Evolutionary conservation across 352 stramenopile species (phyloP), one percentile per base, ranked within the genome.

Genomic region (Phytophthora pini): DNA sequence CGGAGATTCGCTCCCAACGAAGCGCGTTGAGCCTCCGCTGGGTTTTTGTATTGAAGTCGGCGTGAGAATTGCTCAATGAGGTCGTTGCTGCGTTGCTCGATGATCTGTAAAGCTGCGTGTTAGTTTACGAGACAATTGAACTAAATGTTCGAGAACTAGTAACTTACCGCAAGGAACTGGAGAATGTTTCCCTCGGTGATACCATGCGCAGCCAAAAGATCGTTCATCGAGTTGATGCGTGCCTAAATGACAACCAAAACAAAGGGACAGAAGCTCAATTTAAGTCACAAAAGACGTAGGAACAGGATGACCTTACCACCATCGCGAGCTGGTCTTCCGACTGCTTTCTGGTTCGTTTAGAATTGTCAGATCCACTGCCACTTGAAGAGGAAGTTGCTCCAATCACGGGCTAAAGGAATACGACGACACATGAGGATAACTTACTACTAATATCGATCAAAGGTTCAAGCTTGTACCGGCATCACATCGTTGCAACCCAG

Each of bases 201-300:
- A 1, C 83, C 85, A 45, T 94, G 83, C 0, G 84, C 84, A 9
- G 84, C 83, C 20, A 94, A 63, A 5, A 94, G 68, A 60, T 94
- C 83, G 70, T 92, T 94, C 81, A 94, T 91, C 8, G 85, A 94
- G 57, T 92, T 94, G 67, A 92, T 92, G 2, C 84, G 79, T n/a
- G 80, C 81, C 81, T 91, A 49, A 4, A n/a, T 26, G 27, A 57
- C 26, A 15, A 3, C 9, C n/a, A 27, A 38, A 27, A 26, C 24
- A 26, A 26, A 36, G 3, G 31, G 31, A 36, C 10, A 36, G 31
- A 36, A 9, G 9, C 31, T 36, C 31, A 36, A 11, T 36, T 36
- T 8, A 36, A 36, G 31, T 13, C 31, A 13, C 31, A 36, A 13
- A 13, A 1, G 9, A 36, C 31, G 10, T 36, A 13, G 9, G 29